These are phyloP conservation scores for Yamadazyma kitorensis DNA, from an alignment of 805 yeast species.

Conservation along the genomic window DNA sequence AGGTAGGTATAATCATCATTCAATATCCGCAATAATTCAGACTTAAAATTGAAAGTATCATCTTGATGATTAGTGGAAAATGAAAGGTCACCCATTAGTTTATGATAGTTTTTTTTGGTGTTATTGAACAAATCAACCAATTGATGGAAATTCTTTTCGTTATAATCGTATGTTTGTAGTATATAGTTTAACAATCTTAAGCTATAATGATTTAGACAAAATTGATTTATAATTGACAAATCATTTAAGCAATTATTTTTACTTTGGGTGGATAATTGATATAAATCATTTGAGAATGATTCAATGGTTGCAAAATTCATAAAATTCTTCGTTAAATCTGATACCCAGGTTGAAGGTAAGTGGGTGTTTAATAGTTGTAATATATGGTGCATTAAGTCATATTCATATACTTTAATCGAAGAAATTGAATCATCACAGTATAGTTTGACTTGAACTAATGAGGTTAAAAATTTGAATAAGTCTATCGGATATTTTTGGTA, in stretches of 20 bases:
- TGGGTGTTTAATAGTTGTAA: constrained; percentile 6
- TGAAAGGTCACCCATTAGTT: constrained; percentile 5
- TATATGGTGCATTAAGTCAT: constrained; percentile 6
- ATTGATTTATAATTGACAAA: no score
- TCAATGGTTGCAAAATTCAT: background rate
- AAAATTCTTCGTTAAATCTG: constrained; percentile 1
- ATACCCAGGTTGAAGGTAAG: background rate
- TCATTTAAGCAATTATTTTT: no score
- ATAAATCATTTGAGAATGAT: background rate
- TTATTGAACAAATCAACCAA: background rate
- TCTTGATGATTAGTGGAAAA: constrained; percentile 1
- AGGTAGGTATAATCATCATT: constrained; percentile 7
- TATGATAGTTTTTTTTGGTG: constrained; percentile 9
- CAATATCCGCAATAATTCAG: constrained; percentile 1
- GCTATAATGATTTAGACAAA: constrained; percentile 4
- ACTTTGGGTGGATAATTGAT: background rate
- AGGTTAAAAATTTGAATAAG: background rate
- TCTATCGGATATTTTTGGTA: constrained; percentile 4
- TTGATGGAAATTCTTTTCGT: background rate
- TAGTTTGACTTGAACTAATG: background rate
- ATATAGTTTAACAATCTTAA: constrained; percentile 8
- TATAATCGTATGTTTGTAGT: constrained; percentile 7
- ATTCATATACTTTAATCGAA: background rate
- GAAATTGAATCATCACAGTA: no score
- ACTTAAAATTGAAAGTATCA: constrained; percentile 2